Evolutionary conservation across 148 eudicot genomes (phyloP), one percentile per base, ranked within the genome.

Genomic region (Limonium bicolor): DNA sequence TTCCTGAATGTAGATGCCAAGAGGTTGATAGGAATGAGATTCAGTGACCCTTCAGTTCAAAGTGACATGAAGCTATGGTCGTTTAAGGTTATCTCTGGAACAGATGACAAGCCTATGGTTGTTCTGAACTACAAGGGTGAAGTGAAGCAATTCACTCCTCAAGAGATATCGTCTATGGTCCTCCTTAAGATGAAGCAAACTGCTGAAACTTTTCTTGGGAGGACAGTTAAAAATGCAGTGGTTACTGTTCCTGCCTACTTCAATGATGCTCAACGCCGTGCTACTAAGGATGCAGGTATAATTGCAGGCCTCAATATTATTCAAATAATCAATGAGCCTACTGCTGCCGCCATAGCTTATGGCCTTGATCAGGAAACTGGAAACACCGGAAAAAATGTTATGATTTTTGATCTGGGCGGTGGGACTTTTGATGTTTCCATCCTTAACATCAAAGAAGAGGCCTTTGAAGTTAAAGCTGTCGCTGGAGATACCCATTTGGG

Each of bases 381-480:
- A 18, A 16, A 9, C 7, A 21, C 20, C 14, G 42, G 18, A 19
- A 38, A 38, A 21, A 38, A 38, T 38, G 42, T 38, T 6, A 3
- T 38, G 19, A 38, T 38, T 5, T 38, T 38, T 38, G 36, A 32
- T 15, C n/a, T n/a, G n/a, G n/a, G n/a, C n/a, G n/a, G n/a, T n/a
- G n/a, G n/a, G n/a, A n/a, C 20, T 38, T 38, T 38, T 38, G 42
- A 38, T 38, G 42, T 38, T n/a, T 38, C 42, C 20, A 18, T 38
- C 7, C 22, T 38, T 10, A 38, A 18, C 14, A 38, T 38, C 18
- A 21, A 38, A 10, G 42, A 38, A 21, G 42, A 21, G 0, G 18
- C 18, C 18, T 38, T 38, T 16, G 42, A 38, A 15, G 42, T 38
- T 10, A 38, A 38, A 9, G 14, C 42, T 16, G 18, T 21, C 6